Evolutionary conservation across 83 land plant species (phyloP), one percentile per base, ranked within the genome.

Genomic region (Diphasiastrum complanatum): DNA sequence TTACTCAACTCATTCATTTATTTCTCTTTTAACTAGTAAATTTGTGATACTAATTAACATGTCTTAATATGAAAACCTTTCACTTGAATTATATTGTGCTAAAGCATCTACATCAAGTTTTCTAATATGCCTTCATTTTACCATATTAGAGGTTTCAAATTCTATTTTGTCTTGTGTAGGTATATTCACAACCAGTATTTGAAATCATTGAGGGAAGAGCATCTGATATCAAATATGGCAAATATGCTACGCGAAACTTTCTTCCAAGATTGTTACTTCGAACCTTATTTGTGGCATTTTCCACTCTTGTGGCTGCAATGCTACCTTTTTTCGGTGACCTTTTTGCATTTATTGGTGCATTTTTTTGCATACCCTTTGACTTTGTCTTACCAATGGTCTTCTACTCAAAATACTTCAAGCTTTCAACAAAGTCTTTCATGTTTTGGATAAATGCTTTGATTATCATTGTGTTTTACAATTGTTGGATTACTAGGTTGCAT

Each of bases 271-370:
- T 91, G 0, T 41, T 79, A 2, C 65, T 85, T 5, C 63, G 97
- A 14, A 36, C 83, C 1, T n/a, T 81, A 2, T 87, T 81, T 61
- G 56, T 91, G 73, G 46, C 61, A 28, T 35, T 80, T 19, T 79
- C 85, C 19, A 82, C 78, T 0, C 74, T 91, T 23, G 24, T 92
- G 16, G 95, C 84, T n/a, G 91, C 98, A 23, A 92, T 92, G 98
- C 71, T 92, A 12, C 98, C 98, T 0, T 91, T 91, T 66, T 92
- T 92, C 47, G 96, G 91, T 10, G 98, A 92, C 77, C 76, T 92
- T 0, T 78, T 59, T 60, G 85, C 77, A 11, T 78, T 85, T 1
- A 77, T 87, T 2, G 97, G 97, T 11, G 95, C 95, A 0, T 65
- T 91, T 50, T 95, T 87, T 5, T 91, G 85, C 61, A 82, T 89